Base-by-base conservation (phyloP, 148 eudicot genomes). In the Silene latifolia region DNA sequence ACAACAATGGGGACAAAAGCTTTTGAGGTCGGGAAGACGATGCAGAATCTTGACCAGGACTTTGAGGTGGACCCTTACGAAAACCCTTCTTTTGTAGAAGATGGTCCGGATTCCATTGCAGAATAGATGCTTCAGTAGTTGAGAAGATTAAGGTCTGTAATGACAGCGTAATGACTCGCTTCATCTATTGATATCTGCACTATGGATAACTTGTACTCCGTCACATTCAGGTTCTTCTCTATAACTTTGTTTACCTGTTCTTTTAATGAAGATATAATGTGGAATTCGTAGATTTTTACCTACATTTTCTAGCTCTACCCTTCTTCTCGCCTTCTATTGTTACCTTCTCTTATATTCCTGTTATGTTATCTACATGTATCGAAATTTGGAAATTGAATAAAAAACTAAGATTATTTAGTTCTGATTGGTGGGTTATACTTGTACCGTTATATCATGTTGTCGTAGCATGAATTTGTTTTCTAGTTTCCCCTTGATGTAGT, bases 1-100 rank as follows among this genome's bases (percentile, higher is more conserved):
- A 91, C 97, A 29, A 86, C 97, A 5, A 90, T 90, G 97, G 97
- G 96, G 64, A 88, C 92, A 14, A 91, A 94, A 81, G 74, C 80
- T 2, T 89, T 88, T 68, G 82, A 57, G 14, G 79, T 75, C 65
- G 98, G 98, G 17, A 64, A 15, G 70, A 87, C 98, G 53, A 91
- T 91, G 97, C 85, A 94, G 79, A 74, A 78, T 79, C 83, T 76
- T 54, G 93, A 86, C 27, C 58, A 66, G 39, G 97, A 93, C 79
- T 91, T 72, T 70, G 82, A 77, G 67, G 77, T 68, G 68, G 89
- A 88, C 58, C 25, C 66, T 20, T 83, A 74, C 53, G 81, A 82
- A 6, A 74, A 11, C 29, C 79, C 15, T 74, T 85, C 79, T 48
- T 83, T 77, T 47, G 80, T 47, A 3, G 86, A 85, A 11, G 73